These are phyloP conservation scores for Pleurotus djamor DNA, from an alignment of 768 basidiomycete genomes.

Conservation along the genomic window DNA sequence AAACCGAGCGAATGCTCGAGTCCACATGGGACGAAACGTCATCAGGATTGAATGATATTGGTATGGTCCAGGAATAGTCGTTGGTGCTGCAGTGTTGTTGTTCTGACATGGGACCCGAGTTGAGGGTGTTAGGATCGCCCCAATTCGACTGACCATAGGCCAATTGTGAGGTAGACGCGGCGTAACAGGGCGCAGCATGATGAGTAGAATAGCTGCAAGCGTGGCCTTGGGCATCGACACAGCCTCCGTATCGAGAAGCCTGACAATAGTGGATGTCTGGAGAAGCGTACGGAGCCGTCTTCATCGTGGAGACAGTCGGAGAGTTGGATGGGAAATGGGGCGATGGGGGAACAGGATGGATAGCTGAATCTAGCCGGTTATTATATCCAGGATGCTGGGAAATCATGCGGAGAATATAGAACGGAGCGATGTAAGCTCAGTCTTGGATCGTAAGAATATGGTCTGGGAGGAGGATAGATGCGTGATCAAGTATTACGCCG, in stretches of 20 bases:
- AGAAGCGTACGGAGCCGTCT: background rate
- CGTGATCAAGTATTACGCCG: conserved; percentile 3
- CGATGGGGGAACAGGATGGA: background rate
- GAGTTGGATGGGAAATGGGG: background rate
- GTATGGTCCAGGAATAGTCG: background rate
- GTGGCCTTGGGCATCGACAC: background rate
- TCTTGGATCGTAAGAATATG: conserved; percentile 1
- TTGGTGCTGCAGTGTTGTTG: background rate
- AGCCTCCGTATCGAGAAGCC: background rate
- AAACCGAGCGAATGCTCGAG: background rate
- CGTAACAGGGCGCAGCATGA: conserved; percentile 5
- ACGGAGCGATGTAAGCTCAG: conserved; percentile 24
- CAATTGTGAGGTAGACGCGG: conserved; percentile 1
- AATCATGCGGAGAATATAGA: conserved; percentile 8
- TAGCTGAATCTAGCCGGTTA: background rate
- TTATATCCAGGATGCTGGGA: conserved; percentile 2
- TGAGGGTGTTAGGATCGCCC: background rate
- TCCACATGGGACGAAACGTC: background rate
- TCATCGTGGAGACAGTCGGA: background rate
- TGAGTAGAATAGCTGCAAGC: background rate
- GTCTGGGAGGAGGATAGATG: background rate
- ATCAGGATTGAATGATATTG: background rate
- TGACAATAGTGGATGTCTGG: conserved; percentile 1
- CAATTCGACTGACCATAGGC: background rate
- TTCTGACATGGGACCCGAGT: background rate